Base-by-base conservation (phyloP, 331 rosid genomes). In the Quercus phellos region DNA sequence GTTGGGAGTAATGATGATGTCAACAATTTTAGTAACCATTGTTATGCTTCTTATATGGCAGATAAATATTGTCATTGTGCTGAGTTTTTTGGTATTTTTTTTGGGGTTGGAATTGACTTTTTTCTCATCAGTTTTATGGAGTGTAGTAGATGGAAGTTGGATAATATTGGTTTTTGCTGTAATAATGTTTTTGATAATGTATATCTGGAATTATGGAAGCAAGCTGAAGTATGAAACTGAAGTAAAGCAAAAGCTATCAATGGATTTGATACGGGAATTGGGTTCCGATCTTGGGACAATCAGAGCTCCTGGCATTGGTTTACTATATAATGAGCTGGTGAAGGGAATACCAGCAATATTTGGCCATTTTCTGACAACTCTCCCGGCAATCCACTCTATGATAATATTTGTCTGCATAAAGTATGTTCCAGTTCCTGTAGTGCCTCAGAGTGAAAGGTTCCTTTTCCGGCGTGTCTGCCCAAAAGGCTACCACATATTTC, bases 21-120 rank as follows among this genome's bases (percentile, higher is more conserved):
- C 98, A 16, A 92, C 98, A 54, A 75, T 88, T 73, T 87, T 94
- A 80, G 91, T 90, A 66, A 92, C 98, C 81, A 85, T 94, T 78
- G 97, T 94, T 77, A 94, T 94, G 98, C 97, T 94, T 74, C 98
- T 94, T 84, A 94, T 94, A 86, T 94, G 98, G 98, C 98, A 92
- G 86, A 83, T 94, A 81, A 88, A 86, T 84, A 89, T 94, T 66
- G 51, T 88, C 78, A 74, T 94, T 38, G 98, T 94, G 79, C 77
- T 94, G 78, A 77, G 82, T 80, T 94, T 94, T 55, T 19, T 79
- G 16, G 80, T 89, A 70, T 68, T 94, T 63, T 92, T 94, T 90
- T 88, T 92, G 84, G 98, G 98, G 78, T 81, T 92, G 85, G 98
- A 94, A 75, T 82, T 94, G 83, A 85, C 79, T 56, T 94, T 94